phyloP scores from a whole-genome alignment of 106 monocot genomes.

The Dioscorea zingiberensis region DNA sequence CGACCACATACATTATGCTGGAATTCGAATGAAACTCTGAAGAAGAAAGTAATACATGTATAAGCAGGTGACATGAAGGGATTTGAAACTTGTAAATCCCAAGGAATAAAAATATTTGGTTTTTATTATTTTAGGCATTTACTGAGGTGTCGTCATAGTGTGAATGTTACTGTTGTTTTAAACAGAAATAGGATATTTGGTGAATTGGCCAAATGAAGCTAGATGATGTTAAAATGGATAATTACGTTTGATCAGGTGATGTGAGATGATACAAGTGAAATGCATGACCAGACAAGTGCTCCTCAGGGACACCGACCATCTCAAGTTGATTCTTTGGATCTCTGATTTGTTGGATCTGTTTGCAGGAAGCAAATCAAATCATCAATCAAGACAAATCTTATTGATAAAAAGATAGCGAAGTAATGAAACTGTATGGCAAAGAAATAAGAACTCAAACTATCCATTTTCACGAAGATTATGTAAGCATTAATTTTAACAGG shows the following conservation, averaged over 20 bases:
- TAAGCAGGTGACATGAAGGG: no score
- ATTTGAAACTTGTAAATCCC: not conserved
- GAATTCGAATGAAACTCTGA: constrained; percentile 94
- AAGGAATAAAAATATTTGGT: not conserved
- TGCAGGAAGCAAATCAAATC: not conserved
- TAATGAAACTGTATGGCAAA: not conserved
- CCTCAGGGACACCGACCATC: constrained; percentile 87
- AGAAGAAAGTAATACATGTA: no score
- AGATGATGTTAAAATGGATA: not conserved
- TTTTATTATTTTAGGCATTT: no score
- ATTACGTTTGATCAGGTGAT: constrained; percentile 89
- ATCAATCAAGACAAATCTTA: not conserved
- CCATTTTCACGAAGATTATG: not conserved
- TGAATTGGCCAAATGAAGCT: no score
- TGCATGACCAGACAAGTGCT: constrained; percentile 80
- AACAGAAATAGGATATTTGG: no score
- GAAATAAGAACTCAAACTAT: not conserved
- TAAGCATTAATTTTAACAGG: no score
- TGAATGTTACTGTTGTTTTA: no score
- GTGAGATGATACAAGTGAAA: constrained; percentile 94
- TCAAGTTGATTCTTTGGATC: constrained; percentile 67
- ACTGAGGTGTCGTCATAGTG: no score
- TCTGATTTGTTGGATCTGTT: constrained; percentile 78
- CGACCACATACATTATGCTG: constrained; percentile 96
- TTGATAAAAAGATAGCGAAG: not conserved